These are phyloP conservation scores for Vanrija sp. DNA, from an alignment of 1,284 basidiomycete genomes.

Conservation along the genomic window DNA sequence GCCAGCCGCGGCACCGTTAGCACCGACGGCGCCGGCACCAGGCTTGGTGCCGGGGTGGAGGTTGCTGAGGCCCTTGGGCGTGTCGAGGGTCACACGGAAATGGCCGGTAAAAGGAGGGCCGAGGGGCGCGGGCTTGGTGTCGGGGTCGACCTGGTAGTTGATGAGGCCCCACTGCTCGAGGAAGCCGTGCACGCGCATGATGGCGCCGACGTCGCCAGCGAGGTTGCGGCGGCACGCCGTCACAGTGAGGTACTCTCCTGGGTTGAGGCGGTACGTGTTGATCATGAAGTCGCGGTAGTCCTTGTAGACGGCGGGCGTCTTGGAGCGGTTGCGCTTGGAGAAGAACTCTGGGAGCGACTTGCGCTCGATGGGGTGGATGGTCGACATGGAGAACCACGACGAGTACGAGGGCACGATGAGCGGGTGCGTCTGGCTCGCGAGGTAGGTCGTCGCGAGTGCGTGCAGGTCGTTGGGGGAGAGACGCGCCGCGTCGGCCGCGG, in stretches of 20 bases:
- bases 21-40: conserved; percentile 27
- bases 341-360: conserved; percentile 97
- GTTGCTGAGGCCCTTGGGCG: conserved; percentile 90
- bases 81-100: conserved; percentile 95
- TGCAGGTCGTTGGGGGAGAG: conserved; percentile 43
- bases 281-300: conserved; percentile 99
- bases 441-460: conserved; percentile 59
- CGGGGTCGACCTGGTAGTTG: conserved; percentile 98
- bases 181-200: conserved; percentile 98
- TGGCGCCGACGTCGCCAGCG: conserved; percentile 96
- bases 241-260: conserved; percentile 93
- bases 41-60: conserved; percentile 77
- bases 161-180: conserved; percentile 98
- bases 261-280: conserved; percentile 93
- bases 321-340: conserved; percentile 88
- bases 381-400: conserved; percentile 95
- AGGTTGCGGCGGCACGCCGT: conserved; percentile 94
- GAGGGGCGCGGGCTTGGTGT: conserved; percentile 86
- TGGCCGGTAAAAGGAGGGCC: conserved; percentile 98
- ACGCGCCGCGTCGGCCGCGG: conserved; percentile 24
- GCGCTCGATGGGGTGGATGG: conserved; percentile 87
- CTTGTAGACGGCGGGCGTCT: conserved; percentile 96
- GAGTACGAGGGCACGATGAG: conserved; percentile 96
- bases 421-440: conserved; percentile 94
- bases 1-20: conserved; percentile 52